Conservation (phyloP, 1,284 basidiomycete genomes). For the Pascua guehoae region DNA sequence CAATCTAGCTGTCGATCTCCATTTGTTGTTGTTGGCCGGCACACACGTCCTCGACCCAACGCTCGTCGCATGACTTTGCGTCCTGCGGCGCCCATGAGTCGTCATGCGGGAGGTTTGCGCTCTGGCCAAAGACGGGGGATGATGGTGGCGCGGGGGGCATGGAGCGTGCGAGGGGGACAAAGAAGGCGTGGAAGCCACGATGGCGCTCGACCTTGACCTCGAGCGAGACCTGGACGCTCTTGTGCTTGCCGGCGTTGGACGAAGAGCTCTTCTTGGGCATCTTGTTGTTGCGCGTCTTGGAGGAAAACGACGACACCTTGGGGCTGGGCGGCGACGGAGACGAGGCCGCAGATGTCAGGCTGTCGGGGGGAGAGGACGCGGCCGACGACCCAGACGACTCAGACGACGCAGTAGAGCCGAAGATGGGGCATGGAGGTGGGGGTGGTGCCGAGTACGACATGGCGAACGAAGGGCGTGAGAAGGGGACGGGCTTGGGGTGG, state of each 20-base stretch:
- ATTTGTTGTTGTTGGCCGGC: no score
- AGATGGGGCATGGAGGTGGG: slow-evolving; percentile 1
- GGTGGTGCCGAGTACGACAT: slow-evolving; percentile 14
- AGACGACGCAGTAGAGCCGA: background rate
- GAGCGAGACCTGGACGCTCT: slow-evolving; percentile 36
- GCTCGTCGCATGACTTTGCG: slow-evolving; percentile 17
- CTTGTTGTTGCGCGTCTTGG: slow-evolving; percentile 15
- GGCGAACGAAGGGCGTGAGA: slow-evolving; percentile 12
- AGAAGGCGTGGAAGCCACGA: slow-evolving; percentile 42
- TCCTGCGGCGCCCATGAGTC: background rate
- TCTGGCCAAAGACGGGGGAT: slow-evolving; percentile 25
- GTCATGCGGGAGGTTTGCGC: slow-evolving; percentile 11
- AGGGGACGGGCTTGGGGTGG: slow-evolving; percentile 18
- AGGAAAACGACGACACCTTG: slow-evolving; percentile 3
- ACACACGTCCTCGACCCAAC: slow-evolving; percentile 40
- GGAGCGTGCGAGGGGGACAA: slow-evolving; percentile 33
- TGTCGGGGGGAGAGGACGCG: slow-evolving; percentile 13
- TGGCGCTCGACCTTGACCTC: slow-evolving; percentile 43
- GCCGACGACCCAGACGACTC: slow-evolving; percentile 1
- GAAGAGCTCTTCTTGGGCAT: slow-evolving; percentile 30
- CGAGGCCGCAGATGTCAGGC: background rate
- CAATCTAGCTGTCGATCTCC: no score
- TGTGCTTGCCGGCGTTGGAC: slow-evolving; percentile 28
- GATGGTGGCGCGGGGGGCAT: slow-evolving; percentile 40
- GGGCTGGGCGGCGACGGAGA: background rate